phyloP scores from a whole-genome alignment of 2,329 filamentous ascomycete species.

The Macrophomina phaseolina region DNA sequence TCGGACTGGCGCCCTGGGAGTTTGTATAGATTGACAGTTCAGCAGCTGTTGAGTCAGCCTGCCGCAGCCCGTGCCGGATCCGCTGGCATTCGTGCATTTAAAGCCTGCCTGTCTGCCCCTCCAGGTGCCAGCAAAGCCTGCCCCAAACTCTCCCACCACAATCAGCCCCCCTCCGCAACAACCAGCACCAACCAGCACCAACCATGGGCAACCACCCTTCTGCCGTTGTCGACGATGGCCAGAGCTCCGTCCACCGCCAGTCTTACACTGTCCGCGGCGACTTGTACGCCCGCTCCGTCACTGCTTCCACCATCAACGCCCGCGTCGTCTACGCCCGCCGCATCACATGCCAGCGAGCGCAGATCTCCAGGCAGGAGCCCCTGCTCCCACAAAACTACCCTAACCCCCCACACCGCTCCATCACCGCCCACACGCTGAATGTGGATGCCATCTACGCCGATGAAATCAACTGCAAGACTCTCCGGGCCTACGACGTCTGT shows the following conservation, averaged over 20 bases:
- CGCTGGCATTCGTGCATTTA: neutral
- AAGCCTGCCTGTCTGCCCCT: neutral
- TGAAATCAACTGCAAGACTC: constrained; percentile 46
- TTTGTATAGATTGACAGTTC: neutral
- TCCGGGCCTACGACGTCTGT: constrained; percentile 21
- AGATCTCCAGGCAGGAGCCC: constrained; percentile 7
- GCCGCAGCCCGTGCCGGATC: constrained; percentile 7
- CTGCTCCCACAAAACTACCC: constrained; percentile 11
- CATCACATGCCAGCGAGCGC: constrained; percentile 5
- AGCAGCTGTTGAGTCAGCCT: neutral
- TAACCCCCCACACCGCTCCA: constrained; percentile 14
- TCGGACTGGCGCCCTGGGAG: neutral
- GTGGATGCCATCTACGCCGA: constrained; percentile 25
- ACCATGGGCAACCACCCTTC: constrained; percentile 24
- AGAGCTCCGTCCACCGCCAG: constrained; percentile 25
- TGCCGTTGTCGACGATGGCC: constrained; percentile 20
- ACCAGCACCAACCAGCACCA: neutral
- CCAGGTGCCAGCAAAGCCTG: neutral
- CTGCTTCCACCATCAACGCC: constrained; percentile 16
- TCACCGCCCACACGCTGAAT: constrained; percentile 21
- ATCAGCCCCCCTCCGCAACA: neutral
- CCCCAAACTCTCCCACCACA: neutral
- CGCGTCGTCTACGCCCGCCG: constrained; percentile 19
- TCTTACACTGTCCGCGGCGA: constrained; percentile 21
- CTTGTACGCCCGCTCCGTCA: constrained; percentile 17